These are phyloP conservation scores for Hibiscus tridactylites DNA, from an alignment of 345 rosid genomes.

Conservation along the genomic window DNA sequence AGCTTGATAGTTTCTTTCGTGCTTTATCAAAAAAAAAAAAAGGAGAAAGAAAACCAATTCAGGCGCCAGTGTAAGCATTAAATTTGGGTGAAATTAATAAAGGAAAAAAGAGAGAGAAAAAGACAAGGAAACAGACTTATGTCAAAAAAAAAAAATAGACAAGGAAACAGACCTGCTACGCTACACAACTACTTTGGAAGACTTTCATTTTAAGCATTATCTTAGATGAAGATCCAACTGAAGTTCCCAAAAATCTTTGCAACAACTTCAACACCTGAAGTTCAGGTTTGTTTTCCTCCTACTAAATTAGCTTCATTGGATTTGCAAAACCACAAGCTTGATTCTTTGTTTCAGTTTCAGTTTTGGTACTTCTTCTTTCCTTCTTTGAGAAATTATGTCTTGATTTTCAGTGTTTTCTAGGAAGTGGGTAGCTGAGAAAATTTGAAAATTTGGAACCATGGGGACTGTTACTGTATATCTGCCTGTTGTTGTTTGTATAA, in stretches of 20 bases:
- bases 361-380: constrained; percentile 4
- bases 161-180: neutral
- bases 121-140: neutral
- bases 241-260: neutral
- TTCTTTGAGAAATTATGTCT: neutral
- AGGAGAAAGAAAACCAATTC: too few relatives aligned
- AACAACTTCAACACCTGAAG: neutral
- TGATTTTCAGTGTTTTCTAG: constrained; percentile 16
- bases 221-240: neutral
- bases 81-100: neutral
- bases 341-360: neutral
- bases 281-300: constrained; percentile 2
- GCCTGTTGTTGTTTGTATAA: constrained; percentile 16
- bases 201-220: constrained; percentile 3
- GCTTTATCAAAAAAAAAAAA: too few relatives aligned
- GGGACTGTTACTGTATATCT: neutral
- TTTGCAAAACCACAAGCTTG: neutral
- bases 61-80: neutral
- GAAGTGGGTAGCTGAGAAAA: constrained; percentile 12
- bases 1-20: too few relatives aligned
- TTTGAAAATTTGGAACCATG: constrained; percentile 21
- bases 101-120: neutral
- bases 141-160: neutral
- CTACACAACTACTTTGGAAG: neutral
- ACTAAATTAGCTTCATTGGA: neutral